Conservation (phyloP, 2,329 filamentous ascomycete genomes). For the Ampelomyces quisqualis region DNA sequence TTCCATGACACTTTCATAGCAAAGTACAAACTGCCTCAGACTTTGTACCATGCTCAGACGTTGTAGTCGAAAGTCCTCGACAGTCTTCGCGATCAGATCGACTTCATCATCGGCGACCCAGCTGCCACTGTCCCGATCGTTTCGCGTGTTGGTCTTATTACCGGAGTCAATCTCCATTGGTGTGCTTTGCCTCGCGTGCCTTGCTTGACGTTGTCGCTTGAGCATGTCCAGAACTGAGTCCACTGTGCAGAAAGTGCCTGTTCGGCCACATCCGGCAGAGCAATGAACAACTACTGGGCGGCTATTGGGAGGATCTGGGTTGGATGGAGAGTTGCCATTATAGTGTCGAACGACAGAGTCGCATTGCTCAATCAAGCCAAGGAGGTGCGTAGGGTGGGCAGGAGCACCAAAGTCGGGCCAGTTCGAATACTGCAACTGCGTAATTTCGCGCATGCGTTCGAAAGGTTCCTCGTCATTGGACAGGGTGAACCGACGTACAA, state of each 20-base stretch:
- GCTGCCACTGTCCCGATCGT: conserved; percentile 50
- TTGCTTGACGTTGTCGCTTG: conserved; percentile 69
- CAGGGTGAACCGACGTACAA: conserved; percentile 83
- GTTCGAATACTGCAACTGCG: conserved; percentile 89
- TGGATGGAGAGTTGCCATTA: conserved; percentile 53
- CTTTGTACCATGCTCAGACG: conserved; percentile 96
- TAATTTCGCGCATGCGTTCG: conserved; percentile 84
- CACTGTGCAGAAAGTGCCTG: conserved; percentile 94
- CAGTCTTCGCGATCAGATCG: conserved; percentile 82
- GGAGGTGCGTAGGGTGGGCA: conserved; percentile 80
- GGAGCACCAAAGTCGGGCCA: conserved; percentile 98
- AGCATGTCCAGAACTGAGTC: conserved; percentile 96
- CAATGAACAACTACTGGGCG: conserved; percentile 90
- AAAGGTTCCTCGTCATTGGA: conserved; percentile 77
- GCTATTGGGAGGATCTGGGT: conserved; percentile 54
- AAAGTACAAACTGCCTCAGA: conserved; percentile 87
- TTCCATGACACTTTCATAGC: conserved; percentile 91
- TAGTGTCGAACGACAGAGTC: conserved; percentile 65
- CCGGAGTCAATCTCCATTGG: conserved; percentile 46
- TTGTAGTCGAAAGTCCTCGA: conserved; percentile 87
- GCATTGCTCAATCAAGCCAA: conserved; percentile 86
- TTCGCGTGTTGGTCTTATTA: conserved; percentile 17
- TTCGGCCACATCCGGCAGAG: conserved; percentile 92
- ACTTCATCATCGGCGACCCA: conserved; percentile 71
- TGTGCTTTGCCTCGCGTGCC: conserved; percentile 34